These are phyloP conservation scores for Beauveria asiatica DNA, from an alignment of 2,329 filamentous ascomycete species.

Conservation along the genomic window DNA sequence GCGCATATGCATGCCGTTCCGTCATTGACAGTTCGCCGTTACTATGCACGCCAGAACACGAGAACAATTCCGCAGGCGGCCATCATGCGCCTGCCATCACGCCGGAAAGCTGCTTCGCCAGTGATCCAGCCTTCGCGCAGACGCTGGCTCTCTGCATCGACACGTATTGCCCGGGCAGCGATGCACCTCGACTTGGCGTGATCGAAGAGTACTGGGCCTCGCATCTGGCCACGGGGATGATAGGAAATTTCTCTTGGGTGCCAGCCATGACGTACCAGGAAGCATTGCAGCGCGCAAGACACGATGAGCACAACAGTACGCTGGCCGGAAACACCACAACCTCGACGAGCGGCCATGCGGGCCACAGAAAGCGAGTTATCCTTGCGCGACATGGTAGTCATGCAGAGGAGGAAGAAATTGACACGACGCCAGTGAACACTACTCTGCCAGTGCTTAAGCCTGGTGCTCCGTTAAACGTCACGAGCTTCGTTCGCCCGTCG, in stretches of 20 bases:
- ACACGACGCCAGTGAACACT: slow-evolving; percentile 11
- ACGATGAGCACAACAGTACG: slow-evolving; percentile 15
- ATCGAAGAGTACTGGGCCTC: slow-evolving; percentile 22
- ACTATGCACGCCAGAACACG: slow-evolving; percentile 21
- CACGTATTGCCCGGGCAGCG: slow-evolving; percentile 21
- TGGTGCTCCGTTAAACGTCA: slow-evolving; percentile 22
- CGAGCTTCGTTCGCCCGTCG: slow-evolving; percentile 21
- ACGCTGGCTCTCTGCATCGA: slow-evolving; percentile 28
- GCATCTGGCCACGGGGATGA: slow-evolving; percentile 21
- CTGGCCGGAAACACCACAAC: background rate
- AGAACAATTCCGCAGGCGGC: slow-evolving; percentile 17
- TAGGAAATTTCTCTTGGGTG: slow-evolving; percentile 16
- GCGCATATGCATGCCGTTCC: slow-evolving; percentile 26
- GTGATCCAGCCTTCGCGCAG: slow-evolving; percentile 21
- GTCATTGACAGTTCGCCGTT: slow-evolving; percentile 21
- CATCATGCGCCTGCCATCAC: slow-evolving; percentile 17
- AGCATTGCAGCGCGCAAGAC: slow-evolving; percentile 16
- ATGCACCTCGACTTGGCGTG: slow-evolving; percentile 12
- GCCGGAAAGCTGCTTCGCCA: slow-evolving; percentile 21
- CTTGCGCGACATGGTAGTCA: slow-evolving; percentile 13
- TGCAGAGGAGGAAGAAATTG: background rate
- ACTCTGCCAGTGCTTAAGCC: slow-evolving; percentile 18
- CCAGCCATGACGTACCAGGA: slow-evolving; percentile 22
- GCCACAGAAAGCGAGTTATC: slow-evolving; percentile 1
- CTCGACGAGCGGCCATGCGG: background rate